Evolutionary conservation across 2,329 filamentous ascomycete species (phyloP).

Genomic region (Sarocladium oryzae): DNA sequence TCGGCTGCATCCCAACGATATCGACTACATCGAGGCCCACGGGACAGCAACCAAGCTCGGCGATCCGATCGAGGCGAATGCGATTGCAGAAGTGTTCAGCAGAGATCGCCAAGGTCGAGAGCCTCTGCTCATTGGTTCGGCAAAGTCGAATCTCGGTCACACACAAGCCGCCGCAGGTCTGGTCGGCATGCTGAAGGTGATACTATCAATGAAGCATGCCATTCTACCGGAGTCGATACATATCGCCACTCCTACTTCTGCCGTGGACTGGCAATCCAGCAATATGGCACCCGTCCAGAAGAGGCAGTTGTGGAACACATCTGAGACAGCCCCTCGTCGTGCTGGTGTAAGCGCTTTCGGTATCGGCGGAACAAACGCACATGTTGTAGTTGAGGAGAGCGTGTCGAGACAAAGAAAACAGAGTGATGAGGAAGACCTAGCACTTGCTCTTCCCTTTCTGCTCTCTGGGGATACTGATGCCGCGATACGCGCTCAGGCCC

Average conservation of each 20-base stretch:
- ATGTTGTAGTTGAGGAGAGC: conserved; percentile 32
- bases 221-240: conserved; percentile 32
- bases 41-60: conserved; percentile 13
- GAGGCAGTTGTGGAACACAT: conserved; percentile 9
- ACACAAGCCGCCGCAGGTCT: conserved; percentile 54
- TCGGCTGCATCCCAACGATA: conserved; percentile 14
- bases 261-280: conserved; percentile 12
- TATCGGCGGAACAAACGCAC: conserved; percentile 42
- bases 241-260: conserved; percentile 12
- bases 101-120: conserved; percentile 12
- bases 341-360: conserved; percentile 31
- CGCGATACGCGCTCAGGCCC: conserved; percentile 12
- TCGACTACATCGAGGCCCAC: conserved; percentile 27
- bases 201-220: conserved; percentile 15
- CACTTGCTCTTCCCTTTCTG: neutral
- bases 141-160: conserved; percentile 61
- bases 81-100: conserved; percentile 15
- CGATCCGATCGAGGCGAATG: conserved; percentile 21
- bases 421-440: conserved; percentile 3
- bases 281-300: conserved; percentile 11
- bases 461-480: conserved; percentile 11
- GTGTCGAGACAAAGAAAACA: neutral
- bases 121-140: conserved; percentile 29
- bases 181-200: conserved; percentile 52
- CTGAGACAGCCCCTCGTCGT: conserved; percentile 25